Evolutionary conservation across 441 rosid genomes (phyloP), one percentile per base, ranked within the genome.

Genomic region (Euphorbia celastroides): DNA sequence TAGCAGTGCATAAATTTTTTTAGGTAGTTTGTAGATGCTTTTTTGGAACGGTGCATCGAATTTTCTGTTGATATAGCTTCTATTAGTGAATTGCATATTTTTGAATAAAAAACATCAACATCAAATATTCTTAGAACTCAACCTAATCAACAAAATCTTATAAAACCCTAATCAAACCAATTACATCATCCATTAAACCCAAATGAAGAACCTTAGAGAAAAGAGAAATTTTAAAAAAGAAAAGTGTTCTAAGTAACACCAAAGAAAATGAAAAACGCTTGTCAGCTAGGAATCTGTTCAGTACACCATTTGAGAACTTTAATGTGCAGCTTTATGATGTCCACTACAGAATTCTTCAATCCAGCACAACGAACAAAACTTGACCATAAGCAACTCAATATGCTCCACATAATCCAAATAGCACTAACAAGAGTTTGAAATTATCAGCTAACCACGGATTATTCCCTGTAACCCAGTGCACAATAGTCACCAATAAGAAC

Each of bases 351-450:
- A 64, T 92, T 90, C 0, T 93, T 88, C 41, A 87, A 32, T 50
- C 85, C 88, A 20, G 92, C 85, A 32, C 77, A 90, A 38, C 92
- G 88, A 68, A 87, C 72, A 68, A 93, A 92, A 30, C 93, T 85
- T 16, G 98, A 97, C 74, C 96, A 90, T 71, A 92, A 42, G 78
- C 96, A 90, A 83, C 96, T 90, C 82, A 92, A 57, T 22, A 84
- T 42, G 0, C 77, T 74, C 85, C 96, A n/a, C n/a, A n/a, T n/a
- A n/a, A n/a, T n/a, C n/a, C n/a, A n/a, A n/a, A n/a, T n/a, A n/a
- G n/a, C n/a, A n/a, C n/a, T n/a, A n/a, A n/a, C n/a, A n/a, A n/a
- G n/a, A n/a, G n/a, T n/a, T 88, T 93, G 38, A 93, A 78, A 70
- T 93, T 81, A 70, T 93, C 81, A 0, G 98, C 88, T 17, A 93